These are phyloP conservation scores for Ustilago xerochloae DNA, from an alignment of 1,284 basidiomycete species.

Conservation along the genomic window DNA sequence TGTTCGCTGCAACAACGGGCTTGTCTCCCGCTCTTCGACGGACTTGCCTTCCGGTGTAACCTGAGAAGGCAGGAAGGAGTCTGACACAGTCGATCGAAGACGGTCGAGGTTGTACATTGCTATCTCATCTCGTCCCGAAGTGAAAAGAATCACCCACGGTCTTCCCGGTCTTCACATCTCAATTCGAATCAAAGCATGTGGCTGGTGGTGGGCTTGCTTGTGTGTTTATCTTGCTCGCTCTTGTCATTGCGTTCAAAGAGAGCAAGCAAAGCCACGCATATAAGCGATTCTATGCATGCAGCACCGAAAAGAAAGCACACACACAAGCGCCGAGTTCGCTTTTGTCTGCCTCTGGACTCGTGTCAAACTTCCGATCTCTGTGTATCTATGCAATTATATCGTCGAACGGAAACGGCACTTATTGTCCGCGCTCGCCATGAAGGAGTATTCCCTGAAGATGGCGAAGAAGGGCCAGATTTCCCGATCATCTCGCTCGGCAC, in stretches of 20 bases:
- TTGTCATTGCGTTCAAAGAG: background rate
- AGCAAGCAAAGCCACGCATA: constrained; percentile 4
- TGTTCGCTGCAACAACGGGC: background rate
- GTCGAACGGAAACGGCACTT: too few relatives aligned
- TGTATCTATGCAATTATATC: too few relatives aligned
- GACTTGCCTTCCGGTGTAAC: too few relatives aligned
- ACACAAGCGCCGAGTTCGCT: background rate
- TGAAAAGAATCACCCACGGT: background rate
- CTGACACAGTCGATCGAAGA: too few relatives aligned
- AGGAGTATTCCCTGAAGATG: too few relatives aligned
- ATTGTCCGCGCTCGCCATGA: too few relatives aligned
- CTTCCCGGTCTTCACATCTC: background rate
- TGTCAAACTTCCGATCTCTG: background rate
- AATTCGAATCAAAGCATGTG: background rate
- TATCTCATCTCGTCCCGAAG: background rate
- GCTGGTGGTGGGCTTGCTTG: background rate
- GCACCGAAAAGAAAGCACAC: background rate
- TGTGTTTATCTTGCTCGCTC: too few relatives aligned
- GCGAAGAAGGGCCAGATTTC: background rate
- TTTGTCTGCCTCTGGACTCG: background rate
- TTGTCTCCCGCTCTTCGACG: too few relatives aligned
- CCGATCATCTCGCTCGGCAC: background rate
- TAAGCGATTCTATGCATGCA: constrained; percentile 8
- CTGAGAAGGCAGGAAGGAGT: too few relatives aligned
- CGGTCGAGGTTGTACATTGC: background rate